A percentile compares a stretch with the other conserved stretches of the same genome.
Conservation (phyloP, 2,329 filamentous ascomycete species). For the Ophiostoma quercus region DNA sequence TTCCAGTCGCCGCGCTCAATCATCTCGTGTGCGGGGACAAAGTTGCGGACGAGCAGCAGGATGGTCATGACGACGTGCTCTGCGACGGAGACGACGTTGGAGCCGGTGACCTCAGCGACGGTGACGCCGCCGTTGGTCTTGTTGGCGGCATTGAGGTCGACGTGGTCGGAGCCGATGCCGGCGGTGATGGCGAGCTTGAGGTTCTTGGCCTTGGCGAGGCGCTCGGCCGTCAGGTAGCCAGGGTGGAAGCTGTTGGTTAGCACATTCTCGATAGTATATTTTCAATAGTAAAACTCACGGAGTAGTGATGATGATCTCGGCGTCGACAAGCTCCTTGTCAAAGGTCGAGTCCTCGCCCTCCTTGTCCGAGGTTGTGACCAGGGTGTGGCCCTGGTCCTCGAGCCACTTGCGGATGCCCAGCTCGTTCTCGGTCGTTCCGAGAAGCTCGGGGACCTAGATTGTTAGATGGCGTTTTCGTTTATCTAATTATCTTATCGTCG, state of each 20-base stretch:
- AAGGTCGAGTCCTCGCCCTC: slow-evolving; percentile 90
- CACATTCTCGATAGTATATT: not conserved
- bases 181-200: slow-evolving; percentile 96
- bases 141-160: slow-evolving; percentile 95
- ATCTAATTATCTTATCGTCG: not conserved
- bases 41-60: slow-evolving; percentile 92
- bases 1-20: slow-evolving; percentile 87
- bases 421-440: slow-evolving; percentile 97
- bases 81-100: slow-evolving; percentile 96
- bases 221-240: slow-evolving; percentile 93
- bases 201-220: slow-evolving; percentile 96
- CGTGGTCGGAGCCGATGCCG: slow-evolving; percentile 96
- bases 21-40: slow-evolving; percentile 94
- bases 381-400: slow-evolving; percentile 91
- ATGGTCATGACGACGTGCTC: slow-evolving; percentile 99
- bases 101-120: slow-evolving; percentile 95
- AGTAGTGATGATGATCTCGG: slow-evolving; percentile 98
- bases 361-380: slow-evolving; percentile 96
- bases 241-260: slow-evolving; percentile 73
- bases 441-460: slow-evolving; percentile 62
- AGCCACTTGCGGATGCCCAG: slow-evolving; percentile 96
- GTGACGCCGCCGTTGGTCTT: slow-evolving; percentile 97
- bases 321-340: slow-evolving; percentile 91
- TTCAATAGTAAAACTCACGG: slow-evolving; percentile 53
- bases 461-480: not conserved